Conservation (phyloP, 169 alveolate species). For the Plasmodium malariae region DNA sequence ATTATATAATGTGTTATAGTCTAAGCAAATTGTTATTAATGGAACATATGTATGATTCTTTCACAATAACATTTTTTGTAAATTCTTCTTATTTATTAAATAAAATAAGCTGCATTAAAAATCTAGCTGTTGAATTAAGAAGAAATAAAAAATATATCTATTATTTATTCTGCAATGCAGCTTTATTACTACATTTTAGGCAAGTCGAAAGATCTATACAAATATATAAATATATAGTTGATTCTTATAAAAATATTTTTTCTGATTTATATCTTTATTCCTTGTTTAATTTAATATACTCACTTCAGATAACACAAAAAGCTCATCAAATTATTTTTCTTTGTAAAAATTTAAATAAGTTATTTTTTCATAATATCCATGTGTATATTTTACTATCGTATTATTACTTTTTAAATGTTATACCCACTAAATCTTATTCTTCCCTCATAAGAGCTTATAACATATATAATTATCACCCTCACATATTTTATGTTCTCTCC, state of each 20-base stretch:
- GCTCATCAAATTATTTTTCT: slow-evolving; percentile 55
- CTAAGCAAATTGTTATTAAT: slow-evolving; percentile 45
- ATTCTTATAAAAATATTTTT: slow-evolving; percentile 51
- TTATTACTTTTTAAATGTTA: slow-evolving; percentile 38
- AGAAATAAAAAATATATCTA: slow-evolving; percentile 27
- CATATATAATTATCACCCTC: slow-evolving; percentile 53
- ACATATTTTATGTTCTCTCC: slow-evolving; percentile 50
- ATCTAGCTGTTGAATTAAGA: slow-evolving; percentile 59
- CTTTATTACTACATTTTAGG: slow-evolving; percentile 60
- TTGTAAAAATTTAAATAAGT: slow-evolving; percentile 51
- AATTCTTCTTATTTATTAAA: slow-evolving; percentile 62
- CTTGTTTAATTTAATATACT: slow-evolving; percentile 61
- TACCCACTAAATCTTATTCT: slow-evolving; percentile 30
- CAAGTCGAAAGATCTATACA: slow-evolving; percentile 67
- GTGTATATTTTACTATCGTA: slow-evolving; percentile 59
- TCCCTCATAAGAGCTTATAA: slow-evolving; percentile 47
- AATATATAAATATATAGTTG: slow-evolving; percentile 70
- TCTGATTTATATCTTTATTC: slow-evolving; percentile 72
- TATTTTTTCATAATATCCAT: slow-evolving; percentile 69
- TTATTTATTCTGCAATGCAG: slow-evolving; percentile 67
- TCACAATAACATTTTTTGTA: slow-evolving; percentile 55
- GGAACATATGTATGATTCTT: slow-evolving; percentile 51
- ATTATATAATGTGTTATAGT: slow-evolving; percentile 58
- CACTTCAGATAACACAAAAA: slow-evolving; percentile 51
- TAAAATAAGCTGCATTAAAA: slow-evolving; percentile 51